Conservation (phyloP, 1,284 basidiomycete species). For the Melampsora americana region DNA sequence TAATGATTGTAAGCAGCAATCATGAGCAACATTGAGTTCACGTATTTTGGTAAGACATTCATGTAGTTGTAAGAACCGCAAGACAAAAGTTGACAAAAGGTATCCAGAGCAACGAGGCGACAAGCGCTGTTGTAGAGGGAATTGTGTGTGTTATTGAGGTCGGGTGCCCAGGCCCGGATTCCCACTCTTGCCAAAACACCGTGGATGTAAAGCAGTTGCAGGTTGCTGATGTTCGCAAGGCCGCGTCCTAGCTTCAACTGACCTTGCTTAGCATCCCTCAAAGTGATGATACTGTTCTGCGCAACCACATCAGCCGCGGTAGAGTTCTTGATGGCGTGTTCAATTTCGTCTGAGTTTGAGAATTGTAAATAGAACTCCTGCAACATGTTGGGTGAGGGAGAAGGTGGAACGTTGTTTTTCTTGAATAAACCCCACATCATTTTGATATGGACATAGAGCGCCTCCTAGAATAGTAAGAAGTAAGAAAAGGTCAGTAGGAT, state of each 20-base stretch:
- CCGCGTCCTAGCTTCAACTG: neutral
- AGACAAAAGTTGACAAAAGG: neutral
- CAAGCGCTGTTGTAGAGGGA: constrained; percentile 14
- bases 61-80: constrained; percentile 4
- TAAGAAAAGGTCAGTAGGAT: neutral
- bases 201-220: constrained; percentile 9
- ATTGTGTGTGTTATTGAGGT: neutral
- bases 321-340: neutral
- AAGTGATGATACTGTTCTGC: neutral
- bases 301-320: neutral
- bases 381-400: neutral
- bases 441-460: constrained; percentile 22
- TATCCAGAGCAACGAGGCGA: constrained; percentile 10
- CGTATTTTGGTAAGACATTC: neutral
- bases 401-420: constrained; percentile 2
- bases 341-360: neutral
- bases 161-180: neutral
- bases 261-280: constrained; percentile 10
- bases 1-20: constrained; percentile 4
- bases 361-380: constrained; percentile 8
- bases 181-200: constrained; percentile 14
- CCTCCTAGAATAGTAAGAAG: neutral
- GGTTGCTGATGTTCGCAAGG: neutral
- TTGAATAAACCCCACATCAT: constrained; percentile 21
- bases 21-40: neutral